A percentile compares a stretch with the other conserved stretches of the same genome.
phyloP scores from a whole-genome alignment of 257 asterid genomes.

The Lycium barbarum region DNA sequence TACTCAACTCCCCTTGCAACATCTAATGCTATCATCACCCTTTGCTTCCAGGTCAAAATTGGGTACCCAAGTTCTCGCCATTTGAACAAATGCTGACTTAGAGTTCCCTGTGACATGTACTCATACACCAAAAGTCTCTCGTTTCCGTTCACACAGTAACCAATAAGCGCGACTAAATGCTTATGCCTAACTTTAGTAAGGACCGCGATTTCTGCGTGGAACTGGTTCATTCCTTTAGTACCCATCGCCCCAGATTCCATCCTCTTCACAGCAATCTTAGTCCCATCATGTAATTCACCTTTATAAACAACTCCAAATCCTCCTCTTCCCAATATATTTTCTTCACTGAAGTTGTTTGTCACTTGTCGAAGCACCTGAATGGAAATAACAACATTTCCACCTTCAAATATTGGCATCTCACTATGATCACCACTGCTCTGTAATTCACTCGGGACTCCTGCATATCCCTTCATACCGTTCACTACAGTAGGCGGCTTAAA shows the following conservation, averaged over 20 bases:
- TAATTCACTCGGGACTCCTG: constrained; percentile 59
- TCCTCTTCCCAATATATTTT: constrained; percentile 81
- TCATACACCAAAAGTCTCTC: constrained; percentile 96
- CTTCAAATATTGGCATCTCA: constrained; percentile 72
- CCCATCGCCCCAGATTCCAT: constrained; percentile 93
- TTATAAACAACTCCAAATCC: constrained; percentile 95
- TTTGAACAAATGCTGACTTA: constrained; percentile 86
- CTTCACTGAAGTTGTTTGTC: constrained; percentile 72
- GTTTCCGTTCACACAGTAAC: constrained; percentile 75
- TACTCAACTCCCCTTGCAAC: constrained; percentile 96
- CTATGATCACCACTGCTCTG: constrained; percentile 78
- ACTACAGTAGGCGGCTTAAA: constrained; percentile 31
- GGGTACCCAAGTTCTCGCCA: constrained; percentile 63
- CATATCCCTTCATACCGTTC: constrained; percentile 49
- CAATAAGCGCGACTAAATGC: constrained; percentile 92
- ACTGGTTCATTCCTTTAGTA: constrained; percentile 85
- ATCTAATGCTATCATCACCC: constrained; percentile 86
- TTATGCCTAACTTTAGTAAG: constrained; percentile 93
- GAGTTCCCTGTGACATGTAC: constrained; percentile 93
- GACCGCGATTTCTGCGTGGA: constrained; percentile 93
- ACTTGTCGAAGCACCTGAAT: constrained; percentile 85
- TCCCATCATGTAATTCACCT: constrained; percentile 89
- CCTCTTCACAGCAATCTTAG: constrained; percentile 91
- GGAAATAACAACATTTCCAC: constrained; percentile 79
- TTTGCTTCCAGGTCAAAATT: constrained; percentile 81